Conservation (phyloP, 2,329 filamentous ascomycete species). For the Penicillium sp. region DNA sequence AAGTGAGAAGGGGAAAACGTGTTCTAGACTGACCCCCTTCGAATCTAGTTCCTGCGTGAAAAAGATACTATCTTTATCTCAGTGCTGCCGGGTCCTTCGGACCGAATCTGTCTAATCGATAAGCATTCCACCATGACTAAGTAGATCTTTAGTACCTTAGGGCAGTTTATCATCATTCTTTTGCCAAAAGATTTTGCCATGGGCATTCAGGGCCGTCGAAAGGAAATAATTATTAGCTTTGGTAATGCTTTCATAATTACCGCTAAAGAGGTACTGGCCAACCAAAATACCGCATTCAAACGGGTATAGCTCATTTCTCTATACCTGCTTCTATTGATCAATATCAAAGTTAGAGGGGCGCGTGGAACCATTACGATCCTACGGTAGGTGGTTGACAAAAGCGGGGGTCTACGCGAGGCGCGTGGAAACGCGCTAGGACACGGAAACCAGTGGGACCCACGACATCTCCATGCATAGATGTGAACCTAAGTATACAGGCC, state of each 20-base stretch:
- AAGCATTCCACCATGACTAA: conserved; percentile 7
- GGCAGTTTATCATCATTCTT: not conserved
- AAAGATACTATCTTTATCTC: conserved; percentile 3
- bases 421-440: conserved; percentile 5
- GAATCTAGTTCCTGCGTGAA: conserved; percentile 6
- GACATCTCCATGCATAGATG: conserved; percentile 4
- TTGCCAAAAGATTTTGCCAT: not conserved
- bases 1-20: not conserved
- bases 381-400: conserved; percentile 3
- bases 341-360: conserved; percentile 5
- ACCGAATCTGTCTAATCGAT: conserved; percentile 4
- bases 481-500: conserved; percentile 4
- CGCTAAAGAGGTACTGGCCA: conserved; percentile 2
- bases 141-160: conserved; percentile 2
- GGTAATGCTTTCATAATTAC: conserved; percentile 5
- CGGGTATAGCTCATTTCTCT: not conserved
- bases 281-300: not conserved
- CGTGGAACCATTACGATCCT: conserved; percentile 4
- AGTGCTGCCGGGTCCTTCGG: not conserved
- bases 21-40: conserved; percentile 3
- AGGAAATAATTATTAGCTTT: conserved; percentile 1
- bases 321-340: conserved; percentile 4
- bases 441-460: conserved; percentile 3
- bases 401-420: conserved; percentile 5
- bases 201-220: not conserved